These are phyloP conservation scores for Mycena galericulata DNA, from an alignment of 768 basidiomycete species.

Conservation along the genomic window DNA sequence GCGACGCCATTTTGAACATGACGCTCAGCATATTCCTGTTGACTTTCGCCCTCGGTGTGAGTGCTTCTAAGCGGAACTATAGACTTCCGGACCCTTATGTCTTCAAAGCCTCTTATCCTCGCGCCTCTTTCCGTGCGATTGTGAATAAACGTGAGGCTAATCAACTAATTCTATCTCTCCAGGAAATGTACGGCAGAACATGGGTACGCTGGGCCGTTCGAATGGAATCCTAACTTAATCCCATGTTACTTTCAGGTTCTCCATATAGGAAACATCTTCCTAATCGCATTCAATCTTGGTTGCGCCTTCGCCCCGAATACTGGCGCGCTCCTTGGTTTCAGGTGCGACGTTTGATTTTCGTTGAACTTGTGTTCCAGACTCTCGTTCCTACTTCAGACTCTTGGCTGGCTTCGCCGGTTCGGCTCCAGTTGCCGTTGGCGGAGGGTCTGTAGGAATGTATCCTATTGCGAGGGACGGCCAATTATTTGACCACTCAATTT, in stretches of 20 bases:
- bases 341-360: too few relatives aligned
- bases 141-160: too few relatives aligned
- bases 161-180: conserved; percentile 17
- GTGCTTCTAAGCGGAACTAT: conserved; percentile 35
- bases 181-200: conserved; percentile 37
- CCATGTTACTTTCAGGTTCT: conserved; percentile 61
- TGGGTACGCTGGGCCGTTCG: neutral
- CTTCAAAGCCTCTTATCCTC: conserved; percentile 69
- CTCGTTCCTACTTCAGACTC: too few relatives aligned
- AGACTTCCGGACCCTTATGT: neutral
- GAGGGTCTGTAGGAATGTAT: too few relatives aligned
- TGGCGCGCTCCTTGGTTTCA: conserved; percentile 68
- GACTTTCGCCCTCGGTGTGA: conserved; percentile 73
- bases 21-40: conserved; percentile 78
- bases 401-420: conserved; percentile 77
- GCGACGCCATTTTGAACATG: conserved; percentile 30
- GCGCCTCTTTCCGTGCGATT: conserved; percentile 80
- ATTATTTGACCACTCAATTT: too few relatives aligned
- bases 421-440: too few relatives aligned
- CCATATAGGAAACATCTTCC: conserved; percentile 73
- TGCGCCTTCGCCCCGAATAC: conserved; percentile 76
- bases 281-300: conserved; percentile 71
- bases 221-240: neutral
- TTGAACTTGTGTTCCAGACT: too few relatives aligned
- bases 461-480: too few relatives aligned